Evolutionary conservation across 768 basidiomycete species (phyloP), one percentile per base, ranked within the genome.

Genomic region (Dacryopinax spathularia): DNA sequence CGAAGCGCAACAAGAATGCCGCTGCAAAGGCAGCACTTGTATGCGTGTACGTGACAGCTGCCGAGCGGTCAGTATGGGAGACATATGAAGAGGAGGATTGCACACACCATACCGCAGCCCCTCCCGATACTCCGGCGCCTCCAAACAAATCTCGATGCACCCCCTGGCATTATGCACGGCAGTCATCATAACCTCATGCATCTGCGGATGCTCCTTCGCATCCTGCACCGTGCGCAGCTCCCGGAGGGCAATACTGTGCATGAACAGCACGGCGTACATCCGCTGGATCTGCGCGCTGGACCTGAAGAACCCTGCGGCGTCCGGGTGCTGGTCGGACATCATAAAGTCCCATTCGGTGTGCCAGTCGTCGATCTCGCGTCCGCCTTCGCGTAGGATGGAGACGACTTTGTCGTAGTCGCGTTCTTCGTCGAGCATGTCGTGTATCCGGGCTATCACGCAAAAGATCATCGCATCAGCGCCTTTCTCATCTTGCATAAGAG

Each of bases 21-120:
- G 61, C 68, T 13, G 66, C 66, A 39, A 68, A 67, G 6, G 68
- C 68, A 25, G 66, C 68, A 39, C 68, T 66, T n/a, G 65, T 68
- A 64, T 67, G 68, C 10, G 68, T 68, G 60, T 68, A 68, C 25
- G 67, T 63, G n/a, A 68, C 67, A 36, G 65, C 44, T 63, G 25
- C 33, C 6, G 2, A 6, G 10, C 25, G 34, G 29, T 39, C 18
- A 39, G 43, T 20, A 33, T 25, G 25, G 33, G 33, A 22, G 27
- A 37, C 20, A 25, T 12, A 18, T 44, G 10, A 10, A 37, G 27
- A 20, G 60, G 22, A 20, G 33, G 10, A 13, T 36, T 20, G 18
- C 2, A 33, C 67, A 15, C 22, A 68, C 67, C 68, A 64, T 61
- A 68, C 15, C 63, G 62, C 41, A 68, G 60, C 2, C 66, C 68